These are phyloP conservation scores for Mycena maculata DNA, from an alignment of 768 basidiomycete species.

Conservation along the genomic window DNA sequence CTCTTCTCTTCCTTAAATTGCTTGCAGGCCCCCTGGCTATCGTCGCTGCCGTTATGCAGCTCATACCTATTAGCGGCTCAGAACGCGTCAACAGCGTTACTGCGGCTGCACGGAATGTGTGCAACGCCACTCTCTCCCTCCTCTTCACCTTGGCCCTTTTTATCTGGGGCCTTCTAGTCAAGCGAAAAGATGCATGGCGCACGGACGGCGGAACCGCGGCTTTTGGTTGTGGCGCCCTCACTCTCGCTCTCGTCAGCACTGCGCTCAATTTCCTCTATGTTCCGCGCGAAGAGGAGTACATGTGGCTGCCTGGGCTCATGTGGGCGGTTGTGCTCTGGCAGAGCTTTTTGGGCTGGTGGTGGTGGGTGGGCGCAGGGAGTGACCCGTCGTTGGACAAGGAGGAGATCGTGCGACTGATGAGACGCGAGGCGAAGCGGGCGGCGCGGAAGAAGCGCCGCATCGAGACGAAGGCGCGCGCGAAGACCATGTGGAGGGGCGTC, in stretches of 20 bases:
- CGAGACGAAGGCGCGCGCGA: slow-evolving; percentile 64
- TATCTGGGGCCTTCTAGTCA: slow-evolving; percentile 94
- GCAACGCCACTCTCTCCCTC: slow-evolving; percentile 95
- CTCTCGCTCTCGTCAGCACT: slow-evolving; percentile 85
- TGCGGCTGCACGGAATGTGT: slow-evolving; percentile 87
- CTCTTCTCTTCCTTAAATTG: slow-evolving; percentile 1
- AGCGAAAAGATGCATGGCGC: slow-evolving; percentile 93
- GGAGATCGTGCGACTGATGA: slow-evolving; percentile 75
- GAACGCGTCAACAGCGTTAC: slow-evolving; percentile 63
- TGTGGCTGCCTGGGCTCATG: slow-evolving; percentile 92
- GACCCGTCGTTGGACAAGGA: slow-evolving; percentile 64
- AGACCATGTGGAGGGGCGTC: slow-evolving; percentile 69
- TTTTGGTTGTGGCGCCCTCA: slow-evolving; percentile 87
- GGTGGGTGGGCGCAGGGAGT: slow-evolving; percentile 97
- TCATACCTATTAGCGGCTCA: slow-evolving; percentile 72
- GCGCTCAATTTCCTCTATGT: slow-evolving; percentile 92
- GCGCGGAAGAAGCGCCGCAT: slow-evolving; percentile 58
- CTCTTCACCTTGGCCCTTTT: slow-evolving; percentile 91
- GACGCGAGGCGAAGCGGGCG: slow-evolving; percentile 65
- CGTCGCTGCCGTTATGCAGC: slow-evolving; percentile 84
- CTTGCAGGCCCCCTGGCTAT: slow-evolving; percentile 83
- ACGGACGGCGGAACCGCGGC: slow-evolving; percentile 96
- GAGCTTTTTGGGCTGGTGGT: slow-evolving; percentile 97
- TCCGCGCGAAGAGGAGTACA: slow-evolving; percentile 81
- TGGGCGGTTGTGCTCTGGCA: slow-evolving; percentile 98